These are phyloP conservation scores for Parathielavia appendiculata DNA, from an alignment of 495 filamentous ascomycete genomes.

Conservation along the genomic window DNA sequence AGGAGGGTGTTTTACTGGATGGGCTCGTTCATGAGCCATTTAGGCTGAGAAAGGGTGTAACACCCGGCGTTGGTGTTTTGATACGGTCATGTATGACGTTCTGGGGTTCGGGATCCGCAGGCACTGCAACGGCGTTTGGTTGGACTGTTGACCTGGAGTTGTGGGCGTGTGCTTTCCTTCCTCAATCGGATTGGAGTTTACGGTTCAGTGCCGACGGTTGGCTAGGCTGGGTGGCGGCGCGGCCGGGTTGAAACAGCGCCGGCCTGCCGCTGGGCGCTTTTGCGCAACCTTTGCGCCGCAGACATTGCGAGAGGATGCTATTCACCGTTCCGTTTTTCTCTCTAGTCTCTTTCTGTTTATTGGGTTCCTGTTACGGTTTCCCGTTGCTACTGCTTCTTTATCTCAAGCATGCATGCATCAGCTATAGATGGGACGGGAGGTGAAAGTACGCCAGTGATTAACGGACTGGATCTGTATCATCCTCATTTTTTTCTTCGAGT, in stretches of 20 bases:
- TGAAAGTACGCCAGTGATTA: not conserved
- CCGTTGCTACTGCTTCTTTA: not conserved
- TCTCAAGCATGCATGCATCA: not conserved
- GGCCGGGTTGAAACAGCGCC: constrained; percentile 14
- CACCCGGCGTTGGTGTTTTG: not conserved
- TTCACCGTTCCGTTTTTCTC: not conserved
- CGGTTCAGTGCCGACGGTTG: not conserved
- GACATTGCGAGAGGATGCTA: no score
- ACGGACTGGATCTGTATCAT: not conserved
- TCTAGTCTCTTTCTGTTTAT: not conserved
- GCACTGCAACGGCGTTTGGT: not conserved
- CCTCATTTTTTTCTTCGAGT: not conserved
- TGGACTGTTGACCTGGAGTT: not conserved
- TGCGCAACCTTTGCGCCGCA: not conserved
- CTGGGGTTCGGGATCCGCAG: no score
- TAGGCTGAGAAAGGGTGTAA: not conserved
- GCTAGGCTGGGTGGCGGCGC: not conserved
- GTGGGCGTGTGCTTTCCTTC: not conserved
- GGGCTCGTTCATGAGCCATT: not conserved
- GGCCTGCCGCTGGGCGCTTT: no score
- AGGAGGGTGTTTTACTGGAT: not conserved
- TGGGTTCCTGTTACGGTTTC: no score
- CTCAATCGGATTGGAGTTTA: not conserved
- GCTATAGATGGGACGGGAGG: not conserved
- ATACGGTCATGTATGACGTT: no score